Percentiles rank a stretch among this genome's conserved stretches.
Evolutionary conservation across 2,329 filamentous ascomycete species (phyloP).

Genomic region (Phoma sp.): DNA sequence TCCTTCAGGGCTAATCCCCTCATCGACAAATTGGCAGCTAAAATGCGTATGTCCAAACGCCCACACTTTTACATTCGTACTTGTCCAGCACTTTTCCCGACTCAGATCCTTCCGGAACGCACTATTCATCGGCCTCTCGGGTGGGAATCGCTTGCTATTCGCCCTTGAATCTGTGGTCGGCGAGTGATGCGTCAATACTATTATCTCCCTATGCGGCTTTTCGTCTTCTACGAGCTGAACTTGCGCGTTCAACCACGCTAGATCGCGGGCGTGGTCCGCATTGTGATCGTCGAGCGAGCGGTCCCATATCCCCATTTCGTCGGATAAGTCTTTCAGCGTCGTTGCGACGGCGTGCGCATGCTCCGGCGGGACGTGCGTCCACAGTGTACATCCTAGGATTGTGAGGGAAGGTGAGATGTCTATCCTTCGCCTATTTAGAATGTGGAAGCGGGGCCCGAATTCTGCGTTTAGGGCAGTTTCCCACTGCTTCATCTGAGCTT

Average conservation of each 20-base stretch:
- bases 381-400: slow-evolving; percentile 18
- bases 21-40: slow-evolving; percentile 10
- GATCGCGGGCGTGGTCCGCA: neutral
- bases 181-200: slow-evolving; percentile 9
- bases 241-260: slow-evolving; percentile 3
- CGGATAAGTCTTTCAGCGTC: slow-evolving; percentile 1
- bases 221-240: neutral
- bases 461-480: neutral
- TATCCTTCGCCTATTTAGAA: slow-evolving; percentile 5
- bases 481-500: neutral
- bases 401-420: slow-evolving; percentile 7
- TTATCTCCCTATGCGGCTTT: neutral
- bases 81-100: slow-evolving; percentile 4
- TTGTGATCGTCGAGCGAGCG: slow-evolving; percentile 11
- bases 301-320: neutral
- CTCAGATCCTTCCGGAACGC: slow-evolving; percentile 12
- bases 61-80: slow-evolving; percentile 7
- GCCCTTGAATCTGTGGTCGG: slow-evolving; percentile 1
- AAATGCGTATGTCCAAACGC: slow-evolving; percentile 11
- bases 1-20: neutral
- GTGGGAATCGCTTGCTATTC: slow-evolving; percentile 4
- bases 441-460: slow-evolving; percentile 5
- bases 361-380: slow-evolving; percentile 4
- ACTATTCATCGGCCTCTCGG: slow-evolving; percentile 1
- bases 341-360: slow-evolving; percentile 3